Evolutionary conservation across 495 filamentous ascomycete species (phyloP).

Genomic region (Pseudevernia furfuracea): DNA sequence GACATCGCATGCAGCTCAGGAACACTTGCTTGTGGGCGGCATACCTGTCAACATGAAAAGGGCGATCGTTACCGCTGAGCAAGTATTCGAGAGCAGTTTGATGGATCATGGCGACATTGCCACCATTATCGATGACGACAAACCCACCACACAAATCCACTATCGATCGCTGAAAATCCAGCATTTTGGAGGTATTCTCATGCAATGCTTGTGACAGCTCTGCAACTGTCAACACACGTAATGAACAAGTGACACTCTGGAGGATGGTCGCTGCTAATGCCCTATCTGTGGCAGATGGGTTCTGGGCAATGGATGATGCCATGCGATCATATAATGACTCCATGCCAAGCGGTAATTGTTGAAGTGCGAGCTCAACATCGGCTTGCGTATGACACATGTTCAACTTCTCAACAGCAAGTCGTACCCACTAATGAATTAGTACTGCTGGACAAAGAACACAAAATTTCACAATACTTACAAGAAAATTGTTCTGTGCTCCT

Average conservation of each 20-base stretch:
- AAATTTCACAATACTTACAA: slow-evolving; percentile 9
- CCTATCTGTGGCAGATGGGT: slow-evolving; percentile 19
- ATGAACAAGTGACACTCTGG: slow-evolving; percentile 28
- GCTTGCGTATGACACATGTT: slow-evolving; percentile 30
- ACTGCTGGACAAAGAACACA: background rate
- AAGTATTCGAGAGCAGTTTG: slow-evolving; percentile 39
- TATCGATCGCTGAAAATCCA: slow-evolving; percentile 33
- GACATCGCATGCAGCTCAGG: slow-evolving; percentile 24
- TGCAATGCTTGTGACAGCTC: slow-evolving; percentile 31
- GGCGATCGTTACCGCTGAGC: slow-evolving; percentile 18
- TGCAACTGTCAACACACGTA: slow-evolving; percentile 28
- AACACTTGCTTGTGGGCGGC: slow-evolving; percentile 23
- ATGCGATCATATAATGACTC: slow-evolving; percentile 36
- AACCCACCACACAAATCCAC: slow-evolving; percentile 36
- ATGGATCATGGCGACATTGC: slow-evolving; percentile 36
- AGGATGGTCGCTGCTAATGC: slow-evolving; percentile 30
- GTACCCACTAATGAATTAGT: slow-evolving; percentile 26
- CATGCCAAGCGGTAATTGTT: slow-evolving; percentile 37
- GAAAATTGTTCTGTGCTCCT: slow-evolving; percentile 23
- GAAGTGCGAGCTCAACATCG: slow-evolving; percentile 28
- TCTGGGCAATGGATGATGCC: slow-evolving; percentile 26
- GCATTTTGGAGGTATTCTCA: slow-evolving; percentile 21
- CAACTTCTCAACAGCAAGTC: slow-evolving; percentile 32
- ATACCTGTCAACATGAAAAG: slow-evolving; percentile 18
- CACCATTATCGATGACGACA: slow-evolving; percentile 32